Conservation (phyloP, 306 rosid genomes). For the Cucurbita moschata region DNA sequence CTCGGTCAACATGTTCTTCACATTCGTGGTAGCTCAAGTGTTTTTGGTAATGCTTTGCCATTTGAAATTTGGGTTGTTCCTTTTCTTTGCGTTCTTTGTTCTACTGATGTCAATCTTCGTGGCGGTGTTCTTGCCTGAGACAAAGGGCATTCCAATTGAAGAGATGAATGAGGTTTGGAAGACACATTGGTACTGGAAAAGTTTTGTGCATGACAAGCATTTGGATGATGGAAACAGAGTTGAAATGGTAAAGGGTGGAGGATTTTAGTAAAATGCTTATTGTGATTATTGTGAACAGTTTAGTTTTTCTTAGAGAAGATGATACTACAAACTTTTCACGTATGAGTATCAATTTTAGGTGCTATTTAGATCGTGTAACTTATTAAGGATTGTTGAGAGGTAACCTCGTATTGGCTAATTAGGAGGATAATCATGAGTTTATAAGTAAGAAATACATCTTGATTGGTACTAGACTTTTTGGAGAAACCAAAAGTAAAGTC, state of each 20-base stretch:
- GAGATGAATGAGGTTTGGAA: constrained; percentile 48
- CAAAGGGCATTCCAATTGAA: constrained; percentile 56
- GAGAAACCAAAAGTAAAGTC: too few relatives aligned
- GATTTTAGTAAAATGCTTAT: not conserved
- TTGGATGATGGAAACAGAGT: not conserved
- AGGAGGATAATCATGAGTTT: too few relatives aligned
- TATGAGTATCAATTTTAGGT: too few relatives aligned
- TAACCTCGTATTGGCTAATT: too few relatives aligned
- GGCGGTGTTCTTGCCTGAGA: constrained; percentile 36
- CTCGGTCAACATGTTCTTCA: constrained; percentile 52
- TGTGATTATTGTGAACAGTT: not conserved
- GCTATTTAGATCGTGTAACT: too few relatives aligned
- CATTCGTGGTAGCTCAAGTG: constrained; percentile 34
- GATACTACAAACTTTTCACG: not conserved
- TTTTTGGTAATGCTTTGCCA: constrained; percentile 50
- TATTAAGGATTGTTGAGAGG: too few relatives aligned
- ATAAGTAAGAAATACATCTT: too few relatives aligned
- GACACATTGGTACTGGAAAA: constrained; percentile 44
- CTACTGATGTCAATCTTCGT: constrained; percentile 34
- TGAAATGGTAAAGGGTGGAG: not conserved
- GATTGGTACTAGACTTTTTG: too few relatives aligned
- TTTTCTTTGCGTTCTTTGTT: constrained; percentile 58
- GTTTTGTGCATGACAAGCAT: constrained; percentile 19
- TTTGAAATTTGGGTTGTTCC: constrained; percentile 49
- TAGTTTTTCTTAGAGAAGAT: not conserved